Evolutionary conservation across 108 stramenopile species (phyloP).

Genomic region (Cyclotella atomus): DNA sequence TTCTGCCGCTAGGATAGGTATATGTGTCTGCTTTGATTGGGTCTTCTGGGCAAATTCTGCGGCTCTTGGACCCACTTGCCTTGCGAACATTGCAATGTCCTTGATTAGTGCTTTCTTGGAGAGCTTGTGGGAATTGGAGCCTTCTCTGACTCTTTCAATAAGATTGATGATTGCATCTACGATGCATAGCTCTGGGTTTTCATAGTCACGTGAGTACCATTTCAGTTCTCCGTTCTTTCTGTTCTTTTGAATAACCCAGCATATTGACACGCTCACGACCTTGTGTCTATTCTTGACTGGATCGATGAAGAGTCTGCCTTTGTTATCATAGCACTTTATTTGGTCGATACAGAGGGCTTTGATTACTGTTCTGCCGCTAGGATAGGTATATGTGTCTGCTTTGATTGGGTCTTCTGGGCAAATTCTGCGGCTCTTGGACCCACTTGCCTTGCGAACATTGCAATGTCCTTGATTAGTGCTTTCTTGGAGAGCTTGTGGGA

Average conservation of each 20-base stretch:
- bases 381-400: slow-evolving; percentile 9
- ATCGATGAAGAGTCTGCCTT: not conserved
- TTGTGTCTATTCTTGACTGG: not conserved
- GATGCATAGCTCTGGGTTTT: not conserved
- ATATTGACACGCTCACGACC: not conserved
- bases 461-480: not conserved
- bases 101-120: not conserved
- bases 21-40: slow-evolving; percentile 3
- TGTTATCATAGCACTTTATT: not conserved
- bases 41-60: slow-evolving; percentile 14
- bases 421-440: slow-evolving; percentile 7
- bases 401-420: slow-evolving; percentile 9
- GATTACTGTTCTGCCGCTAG: slow-evolving; percentile 7
- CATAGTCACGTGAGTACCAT: not conserved
- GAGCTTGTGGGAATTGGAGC: not conserved
- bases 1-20: slow-evolving; percentile 7
- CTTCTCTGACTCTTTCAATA: not conserved
- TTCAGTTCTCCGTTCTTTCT: not conserved
- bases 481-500: not conserved
- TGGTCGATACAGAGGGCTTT: not conserved
- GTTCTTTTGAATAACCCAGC: slow-evolving; percentile 20
- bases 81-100: not conserved
- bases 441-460: not conserved
- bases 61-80: not conserved
- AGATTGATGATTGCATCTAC: not conserved